Conservation (phyloP, 805 yeast species). For the Grigorovia yakushimaensis region DNA sequence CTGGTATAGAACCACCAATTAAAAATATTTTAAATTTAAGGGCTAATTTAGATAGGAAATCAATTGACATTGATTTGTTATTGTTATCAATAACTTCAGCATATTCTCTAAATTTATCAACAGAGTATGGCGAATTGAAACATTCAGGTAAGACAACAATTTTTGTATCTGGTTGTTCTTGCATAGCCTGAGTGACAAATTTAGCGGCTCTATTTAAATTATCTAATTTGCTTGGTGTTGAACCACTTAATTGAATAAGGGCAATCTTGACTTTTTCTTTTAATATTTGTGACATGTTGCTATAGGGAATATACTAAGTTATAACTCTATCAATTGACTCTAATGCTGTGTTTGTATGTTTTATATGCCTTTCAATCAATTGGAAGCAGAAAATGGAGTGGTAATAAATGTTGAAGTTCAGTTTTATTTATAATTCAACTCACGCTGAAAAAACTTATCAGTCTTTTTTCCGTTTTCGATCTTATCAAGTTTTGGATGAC, state of each 20-base stretch:
- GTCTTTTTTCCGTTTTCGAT: too few relatives aligned
- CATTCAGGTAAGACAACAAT: conserved; percentile 88
- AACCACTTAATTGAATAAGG: conserved; percentile 72
- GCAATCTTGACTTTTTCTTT: conserved; percentile 64
- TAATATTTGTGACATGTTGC: conserved; percentile 10
- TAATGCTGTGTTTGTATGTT: too few relatives aligned
- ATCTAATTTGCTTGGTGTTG: conserved; percentile 57
- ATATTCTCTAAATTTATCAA: conserved; percentile 73
- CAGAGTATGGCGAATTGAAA: conserved; percentile 92
- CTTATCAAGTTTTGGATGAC: too few relatives aligned
- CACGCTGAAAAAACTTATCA: too few relatives aligned
- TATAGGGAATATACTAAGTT: too few relatives aligned
- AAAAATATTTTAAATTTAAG: conserved; percentile 49
- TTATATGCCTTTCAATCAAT: too few relatives aligned
- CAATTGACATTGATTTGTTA: conserved; percentile 39
- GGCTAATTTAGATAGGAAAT: conserved; percentile 58
- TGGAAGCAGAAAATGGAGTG: too few relatives aligned
- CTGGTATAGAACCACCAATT: conserved; percentile 93
- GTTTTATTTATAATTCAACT: too few relatives aligned
- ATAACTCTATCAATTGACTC: too few relatives aligned
- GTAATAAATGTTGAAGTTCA: too few relatives aligned
- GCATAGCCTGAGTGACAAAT: conserved; percentile 54
- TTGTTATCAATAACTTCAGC: conserved; percentile 74
- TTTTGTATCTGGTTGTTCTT: conserved; percentile 50
- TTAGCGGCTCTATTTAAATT: conserved; percentile 62